These are phyloP conservation scores for Auricularia sp. DNA, from an alignment of 768 basidiomycete species.

Conservation along the genomic window DNA sequence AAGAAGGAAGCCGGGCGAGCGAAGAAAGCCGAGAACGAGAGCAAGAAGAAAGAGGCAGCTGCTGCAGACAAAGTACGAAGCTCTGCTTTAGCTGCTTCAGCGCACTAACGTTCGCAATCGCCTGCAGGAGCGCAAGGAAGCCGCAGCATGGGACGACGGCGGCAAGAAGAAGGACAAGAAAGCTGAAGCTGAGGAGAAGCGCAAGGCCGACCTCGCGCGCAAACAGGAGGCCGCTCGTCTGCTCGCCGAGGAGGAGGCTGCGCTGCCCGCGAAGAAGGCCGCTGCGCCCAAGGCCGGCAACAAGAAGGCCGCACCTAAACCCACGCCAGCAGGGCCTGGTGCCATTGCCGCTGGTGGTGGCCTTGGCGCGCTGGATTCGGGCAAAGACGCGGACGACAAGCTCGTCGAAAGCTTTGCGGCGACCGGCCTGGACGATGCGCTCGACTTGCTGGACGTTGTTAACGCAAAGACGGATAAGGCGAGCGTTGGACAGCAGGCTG, in stretches of 20 bases:
- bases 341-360: conserved; percentile 67
- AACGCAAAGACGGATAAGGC: conserved; percentile 92
- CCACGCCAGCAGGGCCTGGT: conserved; percentile 68
- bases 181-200: conserved; percentile 72
- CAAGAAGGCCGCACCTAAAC: conserved; percentile 44
- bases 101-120: neutral
- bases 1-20: conserved; percentile 89
- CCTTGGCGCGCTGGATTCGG: conserved; percentile 5
- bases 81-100: neutral
- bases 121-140: conserved; percentile 60
- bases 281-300: conserved; percentile 51
- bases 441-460: conserved; percentile 82
- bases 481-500: conserved; percentile 78
- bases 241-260: conserved; percentile 80
- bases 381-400: conserved; percentile 16
- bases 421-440: conserved; percentile 81
- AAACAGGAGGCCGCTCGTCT: conserved; percentile 81
- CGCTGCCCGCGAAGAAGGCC: conserved; percentile 48
- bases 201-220: conserved; percentile 68
- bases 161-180: conserved; percentile 54
- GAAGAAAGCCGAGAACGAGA: conserved; percentile 87
- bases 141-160: conserved; percentile 56
- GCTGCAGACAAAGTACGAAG: conserved; percentile 47
- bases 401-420: conserved; percentile 65
- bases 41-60: conserved; percentile 61